Conservation (phyloP, 768 basidiomycete genomes). For the Boletus edulis region DNA sequence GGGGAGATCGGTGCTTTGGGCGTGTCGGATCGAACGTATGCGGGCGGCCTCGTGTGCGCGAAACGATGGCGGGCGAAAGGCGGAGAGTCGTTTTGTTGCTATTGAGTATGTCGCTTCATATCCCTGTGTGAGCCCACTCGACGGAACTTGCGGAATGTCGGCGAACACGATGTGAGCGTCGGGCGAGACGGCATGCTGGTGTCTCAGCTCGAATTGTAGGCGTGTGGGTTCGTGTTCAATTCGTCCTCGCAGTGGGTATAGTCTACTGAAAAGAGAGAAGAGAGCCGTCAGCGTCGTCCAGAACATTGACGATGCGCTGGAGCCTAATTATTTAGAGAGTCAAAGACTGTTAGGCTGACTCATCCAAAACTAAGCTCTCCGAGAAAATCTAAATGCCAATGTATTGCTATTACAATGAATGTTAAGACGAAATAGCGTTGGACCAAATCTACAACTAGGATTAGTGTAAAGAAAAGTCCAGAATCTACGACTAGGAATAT, state of each 20-base stretch:
- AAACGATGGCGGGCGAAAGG: constrained; percentile 50
- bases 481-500: no score
- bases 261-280: constrained; percentile 38
- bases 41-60: constrained; percentile 42
- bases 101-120: constrained; percentile 35
- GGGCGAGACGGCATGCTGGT: constrained; percentile 54
- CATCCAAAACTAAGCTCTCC: no score
- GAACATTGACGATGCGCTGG: constrained; percentile 29
- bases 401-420: no score
- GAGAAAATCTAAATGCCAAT: background rate
- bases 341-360: constrained; percentile 13
- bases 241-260: constrained; percentile 6
- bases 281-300: constrained; percentile 45
- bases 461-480: no score
- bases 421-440: no score
- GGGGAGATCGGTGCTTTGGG: constrained; percentile 42
- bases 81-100: constrained; percentile 34
- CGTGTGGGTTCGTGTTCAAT: background rate
- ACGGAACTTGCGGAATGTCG: constrained; percentile 35
- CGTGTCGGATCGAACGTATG: constrained; percentile 42
- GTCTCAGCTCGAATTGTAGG: constrained; percentile 57
- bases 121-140: constrained; percentile 6
- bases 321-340: background rate
- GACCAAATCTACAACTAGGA: no score
- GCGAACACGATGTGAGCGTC: constrained; percentile 54